A percentile compares a stretch with the other conserved stretches of the same genome.
Evolutionary conservation across 2,329 filamentous ascomycete genomes (phyloP).

Genomic region (Alternaria sp.): DNA sequence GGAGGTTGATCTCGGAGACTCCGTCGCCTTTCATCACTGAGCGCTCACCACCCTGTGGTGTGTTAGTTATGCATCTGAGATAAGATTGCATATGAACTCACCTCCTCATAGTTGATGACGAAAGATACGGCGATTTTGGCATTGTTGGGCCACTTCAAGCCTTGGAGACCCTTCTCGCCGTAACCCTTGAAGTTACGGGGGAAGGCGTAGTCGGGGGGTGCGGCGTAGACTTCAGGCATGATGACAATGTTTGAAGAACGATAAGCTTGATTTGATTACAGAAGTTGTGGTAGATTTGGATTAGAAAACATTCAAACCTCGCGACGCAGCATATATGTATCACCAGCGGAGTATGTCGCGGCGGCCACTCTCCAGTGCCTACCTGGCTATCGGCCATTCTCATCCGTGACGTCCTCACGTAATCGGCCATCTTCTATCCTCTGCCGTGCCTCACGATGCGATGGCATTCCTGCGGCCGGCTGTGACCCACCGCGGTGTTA

Average conservation of each 20-base stretch:
- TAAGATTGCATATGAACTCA: neutral
- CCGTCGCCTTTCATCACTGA: conserved; percentile 42
- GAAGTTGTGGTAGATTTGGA: neutral
- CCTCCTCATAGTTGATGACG: conserved; percentile 33
- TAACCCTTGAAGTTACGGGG: conserved; percentile 53
- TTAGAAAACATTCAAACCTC: neutral
- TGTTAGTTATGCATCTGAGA: conserved; percentile 16
- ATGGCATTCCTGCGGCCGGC: neutral
- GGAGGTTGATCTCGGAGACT: conserved; percentile 37
- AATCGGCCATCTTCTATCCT: neutral
- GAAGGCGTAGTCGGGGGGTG: conserved; percentile 35
- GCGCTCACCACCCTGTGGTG: conserved; percentile 38
- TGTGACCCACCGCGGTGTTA: neutral
- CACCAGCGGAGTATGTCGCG: neutral
- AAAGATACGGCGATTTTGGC: conserved; percentile 49
- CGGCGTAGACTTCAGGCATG: conserved; percentile 36
- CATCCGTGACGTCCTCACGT: conserved; percentile 2
- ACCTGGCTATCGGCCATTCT: neutral
- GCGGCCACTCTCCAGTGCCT: neutral
- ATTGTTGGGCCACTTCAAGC: conserved; percentile 44
- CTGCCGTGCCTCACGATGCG: conserved; percentile 3
- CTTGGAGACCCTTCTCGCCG: conserved; percentile 48
- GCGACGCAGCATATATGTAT: neutral
- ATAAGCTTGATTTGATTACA: neutral
- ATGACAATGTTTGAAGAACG: neutral